Evolutionary conservation across 495 filamentous ascomycete genomes (phyloP), one percentile per base, ranked within the genome.

Genomic region (Pyronema omphalodes): DNA sequence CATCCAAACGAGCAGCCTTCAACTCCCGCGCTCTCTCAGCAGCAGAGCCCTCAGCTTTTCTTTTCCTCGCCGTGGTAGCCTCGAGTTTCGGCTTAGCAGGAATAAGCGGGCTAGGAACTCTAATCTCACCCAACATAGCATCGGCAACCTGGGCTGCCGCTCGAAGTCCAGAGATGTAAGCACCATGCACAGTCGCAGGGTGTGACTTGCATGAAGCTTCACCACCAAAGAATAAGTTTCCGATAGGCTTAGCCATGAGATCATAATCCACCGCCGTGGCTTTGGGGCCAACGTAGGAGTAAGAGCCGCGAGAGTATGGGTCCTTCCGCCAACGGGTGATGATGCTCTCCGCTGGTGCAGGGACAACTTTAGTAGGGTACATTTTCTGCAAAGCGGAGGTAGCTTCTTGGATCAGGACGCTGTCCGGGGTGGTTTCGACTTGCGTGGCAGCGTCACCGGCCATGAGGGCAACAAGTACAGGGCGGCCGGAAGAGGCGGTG

Each of bases 181-280:
- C 91, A 6, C 91, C 91, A 59, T 99, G 91, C 0, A 96, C 91
- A 5, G 91, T 96, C 29, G 91, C 91, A 7, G 91, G 91, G 67
- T 99, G 88, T 2, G 86, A 93, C 45, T 85, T 86, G 66, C 83
- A 93, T 3, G 91, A 95, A 39, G 91, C 89, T 69, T 99, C 91
- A 19, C 91, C 91, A 3, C 93, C 91, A 68, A 99, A 99, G 71
- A 89, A 88, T 14, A 99, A 71, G 55, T 91, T 93, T 37, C 85
- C 86, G 45, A 94, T 71, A 1, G 80, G 70, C 57, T 75, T 70
- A n/a, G 91, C 88, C 86, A 96, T 94, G 15, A 78, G 69, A 64
- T 96, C 86, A 67, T 96, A 96, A 67, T 99, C 91, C 43, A 86
- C 86, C 1, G 84, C 79, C 18, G 76, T 76, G 61, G 93, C 82